Conservation (phyloP, 2,329 filamentous ascomycete species). For the Neurospora crassa region DNA sequence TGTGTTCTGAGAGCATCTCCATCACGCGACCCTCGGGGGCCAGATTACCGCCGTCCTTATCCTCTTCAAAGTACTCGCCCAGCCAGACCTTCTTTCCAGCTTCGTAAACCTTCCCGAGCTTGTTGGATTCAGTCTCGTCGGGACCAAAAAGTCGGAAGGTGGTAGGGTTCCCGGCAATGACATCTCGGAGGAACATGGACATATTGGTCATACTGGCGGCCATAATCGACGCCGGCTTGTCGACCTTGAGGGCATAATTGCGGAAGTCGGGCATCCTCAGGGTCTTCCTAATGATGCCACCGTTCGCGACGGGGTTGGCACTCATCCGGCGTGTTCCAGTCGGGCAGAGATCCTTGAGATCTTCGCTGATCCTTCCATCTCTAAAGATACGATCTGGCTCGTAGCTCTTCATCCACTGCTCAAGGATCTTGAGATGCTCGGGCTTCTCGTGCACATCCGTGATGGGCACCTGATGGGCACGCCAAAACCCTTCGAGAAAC, state of each 20-base stretch:
- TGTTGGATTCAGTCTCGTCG: conserved; percentile 76
- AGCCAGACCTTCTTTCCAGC: conserved; percentile 74
- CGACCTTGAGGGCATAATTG: conserved; percentile 53
- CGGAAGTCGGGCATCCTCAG: conserved; percentile 62
- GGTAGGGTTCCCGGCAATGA: conserved; percentile 53
- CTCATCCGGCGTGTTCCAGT: conserved; percentile 61
- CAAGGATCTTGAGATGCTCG: conserved; percentile 56
- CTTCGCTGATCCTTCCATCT: conserved; percentile 51
- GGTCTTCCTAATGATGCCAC: conserved; percentile 56
- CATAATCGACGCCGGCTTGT: conserved; percentile 46
- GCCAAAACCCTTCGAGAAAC: conserved; percentile 68
- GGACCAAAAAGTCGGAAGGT: conserved; percentile 71
- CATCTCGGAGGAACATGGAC: conserved; percentile 55
- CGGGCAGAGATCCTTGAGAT: conserved; percentile 56
- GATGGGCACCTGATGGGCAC: conserved; percentile 69
- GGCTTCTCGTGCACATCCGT: conserved; percentile 58
- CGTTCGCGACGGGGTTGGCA: conserved; percentile 67
- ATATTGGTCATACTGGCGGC: conserved; percentile 62
- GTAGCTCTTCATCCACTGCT: conserved; percentile 71
- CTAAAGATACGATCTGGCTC: conserved; percentile 63
- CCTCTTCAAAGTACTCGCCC: conserved; percentile 69
- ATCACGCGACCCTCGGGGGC: conserved; percentile 61
- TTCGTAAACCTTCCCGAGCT: conserved; percentile 61
- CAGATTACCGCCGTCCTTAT: conserved; percentile 64
- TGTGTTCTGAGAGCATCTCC: conserved; percentile 80